Conservation (phyloP, 345 rosid genomes). For the Combretum micranthum region DNA sequence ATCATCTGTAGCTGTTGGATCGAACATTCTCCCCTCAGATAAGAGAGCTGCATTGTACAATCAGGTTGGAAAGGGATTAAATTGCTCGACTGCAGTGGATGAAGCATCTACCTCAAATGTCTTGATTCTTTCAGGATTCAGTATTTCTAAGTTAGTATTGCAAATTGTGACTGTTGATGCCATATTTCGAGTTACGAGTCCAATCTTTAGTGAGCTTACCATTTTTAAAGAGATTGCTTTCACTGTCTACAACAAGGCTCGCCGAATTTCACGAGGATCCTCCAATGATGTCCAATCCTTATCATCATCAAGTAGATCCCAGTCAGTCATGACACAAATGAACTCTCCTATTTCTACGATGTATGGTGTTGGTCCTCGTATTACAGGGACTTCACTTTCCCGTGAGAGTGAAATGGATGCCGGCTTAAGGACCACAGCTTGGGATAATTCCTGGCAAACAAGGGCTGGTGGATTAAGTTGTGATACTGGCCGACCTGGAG, state of each 20-base stretch:
- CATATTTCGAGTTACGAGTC: constrained; percentile 86
- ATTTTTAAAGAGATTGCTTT: constrained; percentile 95
- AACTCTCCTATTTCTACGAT: constrained; percentile 51
- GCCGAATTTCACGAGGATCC: constrained; percentile 76
- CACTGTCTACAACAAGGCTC: constrained; percentile 88
- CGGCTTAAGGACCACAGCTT: constrained; percentile 60
- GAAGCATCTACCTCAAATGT: constrained; percentile 80
- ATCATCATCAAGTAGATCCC: constrained; percentile 60
- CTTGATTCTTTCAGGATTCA: constrained; percentile 81
- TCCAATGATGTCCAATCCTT: constrained; percentile 53
- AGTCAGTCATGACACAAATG: constrained; percentile 51
- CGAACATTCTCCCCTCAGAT: constrained; percentile 49
- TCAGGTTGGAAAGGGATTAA: constrained; percentile 89
- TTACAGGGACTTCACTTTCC: constrained; percentile 64
- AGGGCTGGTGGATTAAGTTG: constrained; percentile 75
- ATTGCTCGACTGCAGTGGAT: constrained; percentile 77
- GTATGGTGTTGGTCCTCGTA: constrained; percentile 75
- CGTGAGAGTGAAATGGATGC: constrained; percentile 92
- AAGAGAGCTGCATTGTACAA: constrained; percentile 55
- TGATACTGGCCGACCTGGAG: constrained; percentile 79
- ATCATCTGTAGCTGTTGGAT: constrained; percentile 88
- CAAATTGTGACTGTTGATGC: constrained; percentile 91
- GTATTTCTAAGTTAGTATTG: constrained; percentile 72
- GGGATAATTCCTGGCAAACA: constrained; percentile 93
- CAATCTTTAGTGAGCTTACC: constrained; percentile 72